A percentile compares a stretch with the other conserved stretches of the same genome.
phyloP scores from a whole-genome alignment of 176 grass and related monocot genomes.

The Raddia distichophylla region DNA sequence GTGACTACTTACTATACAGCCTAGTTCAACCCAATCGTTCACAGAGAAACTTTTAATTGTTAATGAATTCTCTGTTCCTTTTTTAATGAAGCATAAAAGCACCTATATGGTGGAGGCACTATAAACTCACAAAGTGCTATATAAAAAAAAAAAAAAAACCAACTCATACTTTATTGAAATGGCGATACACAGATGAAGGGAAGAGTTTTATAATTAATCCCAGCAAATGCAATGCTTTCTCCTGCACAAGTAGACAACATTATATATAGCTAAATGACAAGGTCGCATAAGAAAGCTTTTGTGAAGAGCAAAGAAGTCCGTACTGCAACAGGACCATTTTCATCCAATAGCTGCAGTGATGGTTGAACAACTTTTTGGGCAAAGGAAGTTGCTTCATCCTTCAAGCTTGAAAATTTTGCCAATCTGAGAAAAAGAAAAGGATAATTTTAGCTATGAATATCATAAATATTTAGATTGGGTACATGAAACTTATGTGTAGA shows the following conservation, averaged over 20 bases:
- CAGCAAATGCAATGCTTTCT: slow-evolving; percentile 31
- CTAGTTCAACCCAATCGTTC: neutral
- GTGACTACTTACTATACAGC: neutral
- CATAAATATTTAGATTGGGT: no score
- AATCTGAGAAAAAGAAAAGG: neutral
- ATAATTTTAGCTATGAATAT: neutral
- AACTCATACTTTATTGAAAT: slow-evolving; percentile 29
- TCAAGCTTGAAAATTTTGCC: slow-evolving; percentile 12
- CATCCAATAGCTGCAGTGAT: slow-evolving; percentile 5
- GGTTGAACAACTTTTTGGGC: slow-evolving; percentile 32
- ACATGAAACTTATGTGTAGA: no score
- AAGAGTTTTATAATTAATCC: slow-evolving; percentile 35
- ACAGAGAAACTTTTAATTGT: neutral
- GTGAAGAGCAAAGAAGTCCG: slow-evolving; percentile 5
- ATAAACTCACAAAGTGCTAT: neutral
- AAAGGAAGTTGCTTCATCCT: slow-evolving; percentile 5
- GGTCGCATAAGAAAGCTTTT: neutral
- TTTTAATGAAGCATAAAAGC: neutral
- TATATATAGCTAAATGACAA: neutral
- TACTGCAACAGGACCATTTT: slow-evolving; percentile 20
- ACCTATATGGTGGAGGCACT: neutral
- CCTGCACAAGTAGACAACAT: neutral
- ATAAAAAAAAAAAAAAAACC: neutral
- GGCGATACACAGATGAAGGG: slow-evolving; percentile 20
- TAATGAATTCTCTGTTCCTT: neutral